Evolutionary conservation across 2,329 filamentous ascomycete genomes (phyloP), one percentile per base, ranked within the genome.

Genomic region (Aspergillus sp.): DNA sequence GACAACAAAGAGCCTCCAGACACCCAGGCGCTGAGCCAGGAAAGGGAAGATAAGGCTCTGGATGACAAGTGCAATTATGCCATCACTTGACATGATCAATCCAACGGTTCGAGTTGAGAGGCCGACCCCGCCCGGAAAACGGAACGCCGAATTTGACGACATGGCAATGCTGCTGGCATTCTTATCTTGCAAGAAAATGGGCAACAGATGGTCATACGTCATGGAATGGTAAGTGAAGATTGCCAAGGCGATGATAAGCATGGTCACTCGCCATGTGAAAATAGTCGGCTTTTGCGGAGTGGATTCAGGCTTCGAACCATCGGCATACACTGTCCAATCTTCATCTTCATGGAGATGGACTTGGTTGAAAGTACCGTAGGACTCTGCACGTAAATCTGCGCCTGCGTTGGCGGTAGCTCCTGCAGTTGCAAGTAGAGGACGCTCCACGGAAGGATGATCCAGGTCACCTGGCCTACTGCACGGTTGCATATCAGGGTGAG

Each of bases 221-320:
- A 97, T 97, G 39, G 90, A 92, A 77, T 97, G 93, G 73, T 96
- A 96, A 4, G 92, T 95, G 78, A 96, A 96, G 64, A 97, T 91
- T 48, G 90, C 91, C 51, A 97, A 80, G 1, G 93, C 89, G n/a
- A 92, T 71, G 41, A 95, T 87, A 56, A 96, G 85, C 75, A 90
- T 88, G 66, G 90, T 80, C 62, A 96, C 88, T 42, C 84, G 85
- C 75, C 79, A 82, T 2, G 83, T 88, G 66, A 88, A 86, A 54
- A 83, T 81, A 61, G 81, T 81, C 27, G 78, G 71, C 13, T 73
- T 72, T 54, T 67, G 65, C 3, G 59, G 50, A 55, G 82, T 81
- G 74, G 79, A 23, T 71, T 67, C 60, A 71, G 73, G 50, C n/a
- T 63, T 73, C 30, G 68, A 69, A 2, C 82, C 83, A 65, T 85